A percentile compares a stretch with the other conserved stretches of the same genome.
These are phyloP conservation scores for Colletotrichum sp. DNA, from an alignment of 2,329 filamentous ascomycete genomes.

Conservation along the genomic window DNA sequence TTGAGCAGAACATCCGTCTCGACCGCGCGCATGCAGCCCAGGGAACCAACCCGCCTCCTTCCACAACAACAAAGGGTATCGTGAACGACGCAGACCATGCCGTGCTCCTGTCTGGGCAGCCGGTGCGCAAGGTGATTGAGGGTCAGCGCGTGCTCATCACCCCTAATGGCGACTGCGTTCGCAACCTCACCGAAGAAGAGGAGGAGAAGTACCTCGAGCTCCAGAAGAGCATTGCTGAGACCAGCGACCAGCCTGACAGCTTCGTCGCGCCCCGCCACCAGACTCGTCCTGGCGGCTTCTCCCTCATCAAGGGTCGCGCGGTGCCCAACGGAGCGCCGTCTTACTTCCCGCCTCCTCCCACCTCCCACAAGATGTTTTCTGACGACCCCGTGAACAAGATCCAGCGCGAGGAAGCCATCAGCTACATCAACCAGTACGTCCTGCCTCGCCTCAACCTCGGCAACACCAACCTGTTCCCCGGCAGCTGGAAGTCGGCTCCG, in stretches of 20 bases:
- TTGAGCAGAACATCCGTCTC: slow-evolving; percentile 20
- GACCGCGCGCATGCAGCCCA: slow-evolving; percentile 3
- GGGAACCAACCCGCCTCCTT: slow-evolving; percentile 16
- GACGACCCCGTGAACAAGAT: slow-evolving; percentile 69
- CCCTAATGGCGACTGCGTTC: slow-evolving; percentile 77
- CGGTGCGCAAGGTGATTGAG: slow-evolving; percentile 67
- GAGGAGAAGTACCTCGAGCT: slow-evolving; percentile 74
- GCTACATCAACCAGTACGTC: slow-evolving; percentile 73
- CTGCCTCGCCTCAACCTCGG: slow-evolving; percentile 63
- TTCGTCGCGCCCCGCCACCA: slow-evolving; percentile 63
- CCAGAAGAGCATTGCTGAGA: slow-evolving; percentile 61
- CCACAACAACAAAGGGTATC: slow-evolving; percentile 44
- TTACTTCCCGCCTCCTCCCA: slow-evolving; percentile 59
- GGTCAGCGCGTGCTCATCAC: slow-evolving; percentile 75
- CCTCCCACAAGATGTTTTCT: slow-evolving; percentile 41
- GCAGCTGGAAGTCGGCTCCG: slow-evolving; percentile 35
- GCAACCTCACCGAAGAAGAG: slow-evolving; percentile 70
- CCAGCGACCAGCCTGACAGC: slow-evolving; percentile 56
- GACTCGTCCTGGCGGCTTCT: slow-evolving; percentile 60
- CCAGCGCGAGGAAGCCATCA: slow-evolving; percentile 69
- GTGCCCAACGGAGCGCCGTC: slow-evolving; percentile 68
- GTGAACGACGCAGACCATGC: slow-evolving; percentile 61
- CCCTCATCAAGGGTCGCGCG: slow-evolving; percentile 67
- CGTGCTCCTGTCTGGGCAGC: slow-evolving; percentile 57
- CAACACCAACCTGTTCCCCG: slow-evolving; percentile 46